These are phyloP conservation scores for Sugiyamaella floridensis DNA, from an alignment of 805 yeast species.

Conservation along the genomic window DNA sequence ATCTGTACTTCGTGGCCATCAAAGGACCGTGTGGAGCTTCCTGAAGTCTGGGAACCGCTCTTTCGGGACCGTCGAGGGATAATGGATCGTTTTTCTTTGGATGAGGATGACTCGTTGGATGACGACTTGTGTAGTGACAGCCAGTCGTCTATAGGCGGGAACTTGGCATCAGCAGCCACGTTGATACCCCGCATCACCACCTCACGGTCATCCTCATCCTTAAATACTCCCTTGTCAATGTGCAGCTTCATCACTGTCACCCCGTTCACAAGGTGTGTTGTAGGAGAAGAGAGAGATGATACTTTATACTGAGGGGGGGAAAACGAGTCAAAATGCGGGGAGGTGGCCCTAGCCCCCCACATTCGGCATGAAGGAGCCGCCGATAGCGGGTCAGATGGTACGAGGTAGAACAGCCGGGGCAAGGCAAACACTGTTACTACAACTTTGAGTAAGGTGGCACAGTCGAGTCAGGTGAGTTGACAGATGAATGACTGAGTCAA, in stretches of 20 bases:
- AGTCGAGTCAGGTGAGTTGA: no score
- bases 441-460: no score
- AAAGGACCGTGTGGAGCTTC: not conserved
- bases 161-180: constrained; percentile 65
- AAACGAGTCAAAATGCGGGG: no score
- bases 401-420: no score
- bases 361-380: no score
- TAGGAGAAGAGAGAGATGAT: no score
- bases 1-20: constrained; percentile 32
- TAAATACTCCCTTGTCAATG: constrained; percentile 46
- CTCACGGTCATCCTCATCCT: constrained; percentile 49
- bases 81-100: not conserved
- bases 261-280: no score
- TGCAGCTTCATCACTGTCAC: constrained; percentile 8
- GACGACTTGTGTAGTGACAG: not conserved
- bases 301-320: no score
- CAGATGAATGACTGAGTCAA: no score
- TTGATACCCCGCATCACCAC: constrained; percentile 73
- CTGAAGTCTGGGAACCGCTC: constrained; percentile 38
- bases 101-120: not conserved
- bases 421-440: no score
- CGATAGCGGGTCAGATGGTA: no score
- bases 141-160: constrained; percentile 39
- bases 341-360: no score
- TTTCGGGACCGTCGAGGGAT: not conserved